Conservation (phyloP, 176 grass and related monocot species). For the Secale cereale region DNA sequence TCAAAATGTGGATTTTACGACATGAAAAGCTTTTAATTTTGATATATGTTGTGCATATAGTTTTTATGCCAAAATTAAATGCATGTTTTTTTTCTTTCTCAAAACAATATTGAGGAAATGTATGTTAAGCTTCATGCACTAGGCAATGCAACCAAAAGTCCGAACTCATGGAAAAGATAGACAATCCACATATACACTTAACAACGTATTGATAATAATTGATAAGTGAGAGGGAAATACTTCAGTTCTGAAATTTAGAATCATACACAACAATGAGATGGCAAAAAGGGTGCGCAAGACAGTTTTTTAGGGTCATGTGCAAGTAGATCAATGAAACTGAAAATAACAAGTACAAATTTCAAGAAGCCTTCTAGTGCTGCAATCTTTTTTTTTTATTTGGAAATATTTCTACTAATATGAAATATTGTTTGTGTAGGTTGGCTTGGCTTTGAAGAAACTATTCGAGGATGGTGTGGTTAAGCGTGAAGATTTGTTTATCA, state of each 20-base stretch:
- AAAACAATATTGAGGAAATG: background rate
- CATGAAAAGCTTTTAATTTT: background rate
- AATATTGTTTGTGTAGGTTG: conserved; percentile 38
- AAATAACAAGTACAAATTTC: background rate
- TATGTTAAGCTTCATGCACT: too few relatives aligned
- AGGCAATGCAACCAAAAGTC: too few relatives aligned
- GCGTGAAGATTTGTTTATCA: conserved; percentile 78
- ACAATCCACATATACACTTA: too few relatives aligned
- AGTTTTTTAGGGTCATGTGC: too few relatives aligned
- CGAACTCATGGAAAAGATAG: too few relatives aligned
- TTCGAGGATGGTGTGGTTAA: conserved; percentile 61
- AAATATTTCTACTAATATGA: background rate
- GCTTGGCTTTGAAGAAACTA: conserved; percentile 67
- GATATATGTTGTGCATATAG: background rate
- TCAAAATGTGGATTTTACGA: background rate
- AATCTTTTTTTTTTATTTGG: background rate
- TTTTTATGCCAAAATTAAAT: background rate
- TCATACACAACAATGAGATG: background rate
- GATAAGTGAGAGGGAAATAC: background rate
- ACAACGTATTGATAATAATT: background rate
- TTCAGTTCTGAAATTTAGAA: background rate
- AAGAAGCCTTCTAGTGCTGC: background rate
- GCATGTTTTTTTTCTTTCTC: background rate
- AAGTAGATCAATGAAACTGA: background rate
- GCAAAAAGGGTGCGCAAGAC: background rate